Evolutionary conservation across 1,284 basidiomycete genomes (phyloP).

Genomic region (Apiotrichum veenhuisii): DNA sequence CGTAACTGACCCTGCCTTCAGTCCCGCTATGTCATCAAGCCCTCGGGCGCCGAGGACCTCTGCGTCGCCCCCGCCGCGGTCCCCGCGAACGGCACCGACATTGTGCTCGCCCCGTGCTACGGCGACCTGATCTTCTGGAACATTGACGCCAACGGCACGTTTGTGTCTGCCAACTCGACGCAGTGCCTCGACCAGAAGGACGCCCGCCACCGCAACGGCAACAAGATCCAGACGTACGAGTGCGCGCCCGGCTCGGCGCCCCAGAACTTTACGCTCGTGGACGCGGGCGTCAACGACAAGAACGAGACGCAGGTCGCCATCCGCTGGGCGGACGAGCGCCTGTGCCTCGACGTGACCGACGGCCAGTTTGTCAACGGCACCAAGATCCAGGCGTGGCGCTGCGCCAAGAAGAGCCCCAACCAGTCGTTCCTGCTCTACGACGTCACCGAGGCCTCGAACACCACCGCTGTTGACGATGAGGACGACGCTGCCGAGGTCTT

Average conservation of each 20-base stretch:
- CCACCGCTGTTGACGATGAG: constrained; percentile 4
- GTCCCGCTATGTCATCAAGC: constrained; percentile 26
- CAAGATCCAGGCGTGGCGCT: constrained; percentile 39
- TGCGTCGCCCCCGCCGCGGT: constrained; percentile 29
- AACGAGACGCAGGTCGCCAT: constrained; percentile 12
- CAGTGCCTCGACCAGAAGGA: constrained; percentile 24
- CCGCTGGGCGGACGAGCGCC: constrained; percentile 28
- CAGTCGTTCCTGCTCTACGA: constrained; percentile 39
- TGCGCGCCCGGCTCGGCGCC: constrained; percentile 26
- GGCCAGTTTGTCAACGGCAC: constrained; percentile 30
- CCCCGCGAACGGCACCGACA: constrained; percentile 25
- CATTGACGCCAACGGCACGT: constrained; percentile 23
- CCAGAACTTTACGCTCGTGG: constrained; percentile 31
- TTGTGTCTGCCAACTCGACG: constrained; percentile 25
- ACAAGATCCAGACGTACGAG: constrained; percentile 37
- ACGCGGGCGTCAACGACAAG: background rate
- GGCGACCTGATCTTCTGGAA: constrained; percentile 5
- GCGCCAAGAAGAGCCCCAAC: constrained; percentile 36
- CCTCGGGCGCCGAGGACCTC: constrained; percentile 26
- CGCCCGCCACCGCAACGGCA: constrained; percentile 33
- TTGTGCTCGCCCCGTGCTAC: constrained; percentile 35
- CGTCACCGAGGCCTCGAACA: constrained; percentile 29
- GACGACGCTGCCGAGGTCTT: constrained; percentile 9
- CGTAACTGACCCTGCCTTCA: background rate
- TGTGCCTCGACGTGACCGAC: constrained; percentile 40